These are phyloP conservation scores for Auricularia auricula-judae DNA, from an alignment of 768 basidiomycete species.

Conservation along the genomic window DNA sequence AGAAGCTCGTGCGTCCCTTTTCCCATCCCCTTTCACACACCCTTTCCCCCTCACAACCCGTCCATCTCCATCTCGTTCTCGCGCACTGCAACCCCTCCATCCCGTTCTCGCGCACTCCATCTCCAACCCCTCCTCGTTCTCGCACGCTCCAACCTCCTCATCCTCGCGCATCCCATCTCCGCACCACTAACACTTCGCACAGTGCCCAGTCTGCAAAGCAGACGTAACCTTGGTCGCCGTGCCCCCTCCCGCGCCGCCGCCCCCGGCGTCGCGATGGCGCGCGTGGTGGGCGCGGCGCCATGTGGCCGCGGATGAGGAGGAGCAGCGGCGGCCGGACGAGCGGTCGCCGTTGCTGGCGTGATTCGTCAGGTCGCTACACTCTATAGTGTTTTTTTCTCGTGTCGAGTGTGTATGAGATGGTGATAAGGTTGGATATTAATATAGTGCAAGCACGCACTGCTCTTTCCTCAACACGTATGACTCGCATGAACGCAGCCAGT, in stretches of 20 bases:
- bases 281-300: not conserved
- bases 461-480: no score
- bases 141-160: no score
- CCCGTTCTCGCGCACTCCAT: conserved; percentile 1
- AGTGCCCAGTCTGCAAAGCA: conserved; percentile 91
- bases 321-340: not conserved
- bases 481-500: no score
- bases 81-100: conserved; percentile 3
- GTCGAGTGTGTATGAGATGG: no score
- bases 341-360: not conserved
- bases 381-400: no score
- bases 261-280: not conserved
- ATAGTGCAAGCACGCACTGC: no score
- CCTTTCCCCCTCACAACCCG: not conserved
- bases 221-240: conserved; percentile 54
- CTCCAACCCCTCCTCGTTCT: no score
- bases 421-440: no score
- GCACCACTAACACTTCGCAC: no score
- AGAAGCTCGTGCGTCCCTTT: conserved; percentile 71
- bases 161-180: no score
- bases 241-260: not conserved
- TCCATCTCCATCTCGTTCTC: not conserved
- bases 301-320: not conserved
- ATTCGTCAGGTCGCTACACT: not conserved
- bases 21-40: no score